Evolutionary conservation across 2,329 filamentous ascomycete species (phyloP).

Genomic region (Pseudogymnoascus destructans): DNA sequence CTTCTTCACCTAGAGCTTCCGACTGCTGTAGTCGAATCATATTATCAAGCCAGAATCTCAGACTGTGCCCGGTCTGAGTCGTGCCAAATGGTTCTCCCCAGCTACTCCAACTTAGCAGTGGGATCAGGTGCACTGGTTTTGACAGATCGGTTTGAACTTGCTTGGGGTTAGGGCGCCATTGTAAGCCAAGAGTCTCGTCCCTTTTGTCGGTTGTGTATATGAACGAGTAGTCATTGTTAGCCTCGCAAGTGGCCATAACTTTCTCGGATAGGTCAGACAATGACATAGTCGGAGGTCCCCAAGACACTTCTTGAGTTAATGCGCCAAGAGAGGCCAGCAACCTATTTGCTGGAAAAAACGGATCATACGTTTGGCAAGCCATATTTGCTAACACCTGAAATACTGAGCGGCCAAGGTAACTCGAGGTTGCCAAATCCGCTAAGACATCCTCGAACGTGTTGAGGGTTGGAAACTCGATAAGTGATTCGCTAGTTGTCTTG

Average conservation of each 20-base stretch:
- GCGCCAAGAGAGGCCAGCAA: constrained; percentile 13
- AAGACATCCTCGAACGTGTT: constrained; percentile 9
- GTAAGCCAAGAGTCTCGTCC: constrained; percentile 2
- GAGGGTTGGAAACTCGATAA: neutral
- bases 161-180: constrained; percentile 6
- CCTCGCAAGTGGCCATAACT: constrained; percentile 12
- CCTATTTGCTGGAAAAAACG: constrained; percentile 12
- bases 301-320: constrained; percentile 13
- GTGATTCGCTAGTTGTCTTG: neutral
- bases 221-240: constrained; percentile 12
- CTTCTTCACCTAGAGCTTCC: neutral
- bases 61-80: neutral
- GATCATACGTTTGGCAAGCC: constrained; percentile 11
- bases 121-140: neutral
- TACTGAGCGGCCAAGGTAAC: constrained; percentile 12
- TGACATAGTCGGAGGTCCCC: constrained; percentile 10
- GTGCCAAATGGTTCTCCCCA: neutral
- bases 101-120: neutral
- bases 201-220: constrained; percentile 11
- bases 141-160: neutral
- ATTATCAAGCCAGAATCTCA: constrained; percentile 5
- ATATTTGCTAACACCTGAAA: constrained; percentile 13
- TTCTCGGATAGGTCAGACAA: constrained; percentile 11
- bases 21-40: neutral
- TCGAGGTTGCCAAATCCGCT: constrained; percentile 3